These are phyloP conservation scores for Trametes cinnabarina DNA, from an alignment of 768 basidiomycete genomes.

Conservation along the genomic window DNA sequence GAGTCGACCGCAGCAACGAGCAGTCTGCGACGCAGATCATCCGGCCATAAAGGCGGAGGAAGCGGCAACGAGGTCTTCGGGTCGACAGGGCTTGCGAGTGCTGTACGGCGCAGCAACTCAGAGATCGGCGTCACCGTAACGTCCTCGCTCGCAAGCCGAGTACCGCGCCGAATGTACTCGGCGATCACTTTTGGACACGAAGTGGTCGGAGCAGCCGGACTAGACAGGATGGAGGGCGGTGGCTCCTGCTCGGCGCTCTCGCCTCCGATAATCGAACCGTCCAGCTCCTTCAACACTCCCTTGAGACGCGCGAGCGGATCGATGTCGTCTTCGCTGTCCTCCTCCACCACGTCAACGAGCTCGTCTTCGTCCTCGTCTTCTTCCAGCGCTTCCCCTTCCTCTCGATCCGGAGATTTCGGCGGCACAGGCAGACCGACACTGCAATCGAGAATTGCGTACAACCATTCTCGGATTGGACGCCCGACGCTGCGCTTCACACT, in stretches of 20 bases:
- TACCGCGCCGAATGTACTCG: slow-evolving; percentile 72
- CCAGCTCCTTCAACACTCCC: slow-evolving; percentile 62
- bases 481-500: slow-evolving; percentile 63
- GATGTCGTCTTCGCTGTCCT: slow-evolving; percentile 37
- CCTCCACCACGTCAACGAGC: slow-evolving; percentile 32
- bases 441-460: slow-evolving; percentile 66
- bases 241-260: slow-evolving; percentile 26
- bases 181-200: slow-evolving; percentile 30
- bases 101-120: slow-evolving; percentile 42
- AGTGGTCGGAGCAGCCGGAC: slow-evolving; percentile 7
- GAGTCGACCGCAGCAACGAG: slow-evolving; percentile 58
- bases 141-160: slow-evolving; percentile 57
- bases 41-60: slow-evolving; percentile 49
- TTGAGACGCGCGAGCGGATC: slow-evolving; percentile 70
- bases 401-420: slow-evolving; percentile 22
- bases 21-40: slow-evolving; percentile 51
- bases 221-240: slow-evolving; percentile 34
- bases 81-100: slow-evolving; percentile 6
- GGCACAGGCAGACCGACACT: slow-evolving; percentile 56
- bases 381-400: slow-evolving; percentile 40
- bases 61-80: slow-evolving; percentile 27
- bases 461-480: slow-evolving; percentile 60
- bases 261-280: slow-evolving; percentile 36
- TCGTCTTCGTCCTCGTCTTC: slow-evolving; percentile 46
- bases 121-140: slow-evolving; percentile 50